phyloP scores from a whole-genome alignment of 176 grass and related monocot species.

The sorghum (Sorghum bicolor) region DNA sequence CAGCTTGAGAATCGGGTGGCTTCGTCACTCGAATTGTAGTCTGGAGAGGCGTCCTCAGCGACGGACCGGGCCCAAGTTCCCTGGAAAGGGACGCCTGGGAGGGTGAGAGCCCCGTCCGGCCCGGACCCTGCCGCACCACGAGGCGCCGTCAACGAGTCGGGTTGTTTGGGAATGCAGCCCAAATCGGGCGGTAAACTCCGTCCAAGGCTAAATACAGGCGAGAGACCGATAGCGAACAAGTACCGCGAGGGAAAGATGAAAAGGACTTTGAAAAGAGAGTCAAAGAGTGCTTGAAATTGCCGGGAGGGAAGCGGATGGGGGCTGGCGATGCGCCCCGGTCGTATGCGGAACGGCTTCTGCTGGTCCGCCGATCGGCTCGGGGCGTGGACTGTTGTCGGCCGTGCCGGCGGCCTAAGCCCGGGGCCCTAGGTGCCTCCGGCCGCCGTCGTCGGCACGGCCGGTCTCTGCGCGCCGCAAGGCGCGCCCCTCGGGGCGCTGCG shows the following conservation, averaged over 20 bases:
- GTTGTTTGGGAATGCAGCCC: conserved; percentile 59
- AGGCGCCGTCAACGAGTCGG: conserved; percentile 49
- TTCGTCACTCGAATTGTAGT: no score
- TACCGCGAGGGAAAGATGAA: neutral
- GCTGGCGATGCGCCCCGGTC: neutral
- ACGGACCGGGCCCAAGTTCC: no score
- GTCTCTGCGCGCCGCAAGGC: no score
- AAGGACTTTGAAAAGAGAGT: conserved; percentile 32
- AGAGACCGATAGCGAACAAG: conserved; percentile 67
- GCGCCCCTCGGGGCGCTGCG: neutral
- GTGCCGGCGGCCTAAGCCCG: neutral
- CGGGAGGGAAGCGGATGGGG: conserved; percentile 58
- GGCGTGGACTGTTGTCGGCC: neutral
- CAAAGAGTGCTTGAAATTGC: conserved; percentile 73
- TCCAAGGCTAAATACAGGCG: conserved; percentile 64
- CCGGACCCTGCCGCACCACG: conserved; percentile 45
- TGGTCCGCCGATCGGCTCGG: neutral
- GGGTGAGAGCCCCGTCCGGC: neutral
- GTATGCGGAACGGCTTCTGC: no score
- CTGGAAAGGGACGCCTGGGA: no score
- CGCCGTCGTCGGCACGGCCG: no score
- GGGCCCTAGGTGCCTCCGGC: neutral
- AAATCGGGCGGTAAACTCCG: conserved; percentile 50
- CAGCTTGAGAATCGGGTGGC: no score
- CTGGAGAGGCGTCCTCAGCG: no score